A percentile compares a stretch with the other conserved stretches of the same genome.
Evolutionary conservation across 257 asterid genomes (phyloP).

Genomic region (Striga asiatica): DNA sequence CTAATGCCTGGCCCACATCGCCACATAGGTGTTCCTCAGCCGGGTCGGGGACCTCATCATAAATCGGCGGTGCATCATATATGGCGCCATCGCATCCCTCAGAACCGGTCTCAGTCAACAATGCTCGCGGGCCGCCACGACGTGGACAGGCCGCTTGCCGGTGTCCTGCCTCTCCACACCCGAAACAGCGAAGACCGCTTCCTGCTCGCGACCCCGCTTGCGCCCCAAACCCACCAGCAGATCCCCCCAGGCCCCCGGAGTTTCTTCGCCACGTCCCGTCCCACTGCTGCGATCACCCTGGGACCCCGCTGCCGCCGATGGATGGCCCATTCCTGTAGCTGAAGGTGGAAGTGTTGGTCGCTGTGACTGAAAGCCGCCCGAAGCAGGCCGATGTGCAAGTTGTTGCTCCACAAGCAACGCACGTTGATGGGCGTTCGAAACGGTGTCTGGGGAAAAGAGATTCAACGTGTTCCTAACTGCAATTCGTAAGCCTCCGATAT

Average conservation of each 20-base stretch:
- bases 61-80: too few relatives aligned
- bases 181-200: not conserved
- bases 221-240: too few relatives aligned
- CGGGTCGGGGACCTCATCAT: not conserved
- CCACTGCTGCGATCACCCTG: too few relatives aligned
- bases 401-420: not conserved
- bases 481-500: not conserved
- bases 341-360: not conserved
- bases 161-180: not conserved
- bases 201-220: too few relatives aligned
- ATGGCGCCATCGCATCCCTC: too few relatives aligned
- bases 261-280: too few relatives aligned
- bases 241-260: too few relatives aligned
- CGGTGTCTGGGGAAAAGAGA: not conserved
- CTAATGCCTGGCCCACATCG: not conserved
- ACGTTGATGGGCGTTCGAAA: not conserved
- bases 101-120: too few relatives aligned
- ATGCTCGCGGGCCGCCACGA: not conserved
- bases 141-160: not conserved
- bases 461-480: too few relatives aligned
- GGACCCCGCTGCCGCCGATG: too few relatives aligned
- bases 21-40: not conserved
- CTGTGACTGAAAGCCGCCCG: too few relatives aligned
- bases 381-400: not conserved
- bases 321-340: not conserved